Base-by-base conservation (phyloP, 108 stramenopile genomes). In the Schizochytrium sp. region DNA sequence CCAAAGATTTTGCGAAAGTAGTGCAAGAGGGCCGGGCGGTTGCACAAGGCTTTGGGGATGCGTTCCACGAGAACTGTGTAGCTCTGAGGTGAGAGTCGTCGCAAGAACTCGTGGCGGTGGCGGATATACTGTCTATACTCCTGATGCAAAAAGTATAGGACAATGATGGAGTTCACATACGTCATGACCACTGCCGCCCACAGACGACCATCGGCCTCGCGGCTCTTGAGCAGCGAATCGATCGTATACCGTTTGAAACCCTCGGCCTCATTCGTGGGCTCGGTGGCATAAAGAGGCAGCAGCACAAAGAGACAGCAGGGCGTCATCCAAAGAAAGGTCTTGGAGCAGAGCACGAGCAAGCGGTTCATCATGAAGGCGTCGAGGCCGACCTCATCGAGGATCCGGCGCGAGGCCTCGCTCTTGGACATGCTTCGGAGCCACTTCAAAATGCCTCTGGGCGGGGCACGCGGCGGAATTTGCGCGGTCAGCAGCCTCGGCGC, bases 1-100 rank as follows among this genome's bases (percentile, higher is more conserved):
- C 76, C 76, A 83, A 83, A 83, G 51, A 83, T 83, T 23, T 83
- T 83, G 45, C 76, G 76, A 53, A 83, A 83, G 76, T 83, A 83
- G 51, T 83, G 76, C 51, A 83, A 34, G 12, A 83, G 51, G 2
- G 76, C 76, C 4, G 76, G 76, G 10, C 76, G 45, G n/a, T 18
- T 53, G 28, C 76, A 83, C 8, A 83, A 45, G n/a, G 45, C 48
- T 23, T 83, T 83, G 51, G 76, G 76, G 76, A 83, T 83, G 25
- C 76, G 76, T 23, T 83, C 76, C 76, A 83, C 76, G 12, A 83
- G 51, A 23, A 83, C 51, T 6, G 76, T 28, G 51, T 83, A 83
- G 28, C 48, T 83, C 51, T 47, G 51, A 8, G 76, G 76, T 3
- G 76, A 47, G 10, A 53, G 48, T 12, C 76, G 45, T 6, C 76